Evolutionary conservation across 345 rosid species (phyloP).

Genomic region (Heritiera littoralis): DNA sequence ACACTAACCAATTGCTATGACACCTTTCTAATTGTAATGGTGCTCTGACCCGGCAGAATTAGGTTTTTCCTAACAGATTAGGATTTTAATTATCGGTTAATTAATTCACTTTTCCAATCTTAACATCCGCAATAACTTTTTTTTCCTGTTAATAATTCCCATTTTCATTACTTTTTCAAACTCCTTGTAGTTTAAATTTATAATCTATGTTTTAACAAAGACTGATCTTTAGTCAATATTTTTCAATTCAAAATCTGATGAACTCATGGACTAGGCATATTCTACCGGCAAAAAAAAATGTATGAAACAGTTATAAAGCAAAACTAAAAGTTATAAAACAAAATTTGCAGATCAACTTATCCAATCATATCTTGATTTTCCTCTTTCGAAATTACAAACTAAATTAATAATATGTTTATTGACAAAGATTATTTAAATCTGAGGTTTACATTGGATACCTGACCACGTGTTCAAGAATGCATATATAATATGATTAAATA

Average conservation of each 20-base stretch:
- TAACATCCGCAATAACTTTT: too few relatives aligned
- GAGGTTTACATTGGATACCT: constrained; percentile 22
- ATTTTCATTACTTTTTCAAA: too few relatives aligned
- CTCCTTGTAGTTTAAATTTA: too few relatives aligned
- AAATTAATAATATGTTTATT: neutral
- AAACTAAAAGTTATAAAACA: neutral
- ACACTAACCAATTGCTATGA: constrained; percentile 24
- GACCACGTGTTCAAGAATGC: constrained; percentile 16
- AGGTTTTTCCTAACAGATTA: neutral
- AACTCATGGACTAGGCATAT: neutral
- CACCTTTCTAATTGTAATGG: neutral
- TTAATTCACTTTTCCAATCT: neutral
- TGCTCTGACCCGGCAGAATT: neutral
- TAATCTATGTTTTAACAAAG: neutral
- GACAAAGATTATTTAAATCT: constrained; percentile 5
- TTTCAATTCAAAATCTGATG: neutral
- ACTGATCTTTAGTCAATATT: neutral
- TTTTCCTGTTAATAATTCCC: too few relatives aligned
- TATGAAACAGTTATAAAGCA: too few relatives aligned
- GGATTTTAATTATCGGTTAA: neutral
- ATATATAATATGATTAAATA: neutral
- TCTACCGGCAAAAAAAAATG: too few relatives aligned
- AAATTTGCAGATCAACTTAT: neutral
- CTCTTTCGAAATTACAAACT: neutral
- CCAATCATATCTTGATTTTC: neutral